These are phyloP conservation scores for Aspergillus ostianus DNA, from an alignment of 495 filamentous ascomycete species.

Conservation along the genomic window DNA sequence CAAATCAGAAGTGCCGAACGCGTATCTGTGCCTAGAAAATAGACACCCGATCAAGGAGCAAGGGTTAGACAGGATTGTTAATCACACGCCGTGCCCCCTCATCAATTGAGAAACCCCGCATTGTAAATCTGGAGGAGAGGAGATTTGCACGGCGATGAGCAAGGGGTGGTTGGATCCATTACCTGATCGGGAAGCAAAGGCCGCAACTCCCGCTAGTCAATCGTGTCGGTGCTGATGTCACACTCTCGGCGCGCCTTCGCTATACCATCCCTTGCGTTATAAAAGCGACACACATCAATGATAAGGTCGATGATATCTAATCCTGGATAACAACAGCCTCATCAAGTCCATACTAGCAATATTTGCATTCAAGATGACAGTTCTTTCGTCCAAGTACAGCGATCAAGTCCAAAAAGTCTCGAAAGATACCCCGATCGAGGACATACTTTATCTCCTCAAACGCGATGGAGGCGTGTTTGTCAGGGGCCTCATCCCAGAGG, in stretches of 20 bases:
- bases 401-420: conserved; percentile 48
- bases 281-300: neutral
- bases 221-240: neutral
- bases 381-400: conserved; percentile 65
- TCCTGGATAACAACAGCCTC: too few species aligned
- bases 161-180: neutral
- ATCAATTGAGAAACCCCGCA: neutral
- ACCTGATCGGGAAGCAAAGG: neutral
- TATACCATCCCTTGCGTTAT: too few species aligned
- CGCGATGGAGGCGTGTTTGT: conserved; percentile 16
- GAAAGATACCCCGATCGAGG: conserved; percentile 9
- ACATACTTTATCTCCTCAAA: conserved; percentile 14
- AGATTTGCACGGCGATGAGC: neutral
- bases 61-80: neutral
- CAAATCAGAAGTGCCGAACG: neutral
- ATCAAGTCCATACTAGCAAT: too few species aligned
- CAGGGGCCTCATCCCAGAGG: conserved; percentile 8
- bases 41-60: neutral
- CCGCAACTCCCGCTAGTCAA: too few species aligned
- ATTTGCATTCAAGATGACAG: conserved; percentile 51
- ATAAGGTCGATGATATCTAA: too few species aligned
- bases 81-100: too few species aligned
- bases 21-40: too few species aligned
- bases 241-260: too few species aligned
- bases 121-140: neutral